Evolutionary conservation across 2,329 filamentous ascomycete species (phyloP).

Genomic region (Arachnopeziza araneosa): DNA sequence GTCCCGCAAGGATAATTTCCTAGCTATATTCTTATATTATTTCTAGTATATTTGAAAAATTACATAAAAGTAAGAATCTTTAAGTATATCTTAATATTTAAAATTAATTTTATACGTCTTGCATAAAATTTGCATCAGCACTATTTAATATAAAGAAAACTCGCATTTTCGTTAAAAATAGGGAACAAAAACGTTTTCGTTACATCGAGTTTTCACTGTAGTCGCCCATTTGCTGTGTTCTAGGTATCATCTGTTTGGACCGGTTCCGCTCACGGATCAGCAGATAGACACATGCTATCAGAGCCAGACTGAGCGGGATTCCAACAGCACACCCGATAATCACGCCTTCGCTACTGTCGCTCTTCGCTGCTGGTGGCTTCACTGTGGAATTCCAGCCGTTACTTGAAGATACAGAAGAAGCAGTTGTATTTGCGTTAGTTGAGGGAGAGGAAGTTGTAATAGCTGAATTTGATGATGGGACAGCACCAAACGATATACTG

Average conservation of each 20-base stretch:
- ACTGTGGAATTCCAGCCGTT: neutral
- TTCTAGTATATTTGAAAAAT: too few relatives aligned
- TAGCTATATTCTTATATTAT: too few relatives aligned
- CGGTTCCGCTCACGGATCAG: neutral
- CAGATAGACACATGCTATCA: neutral
- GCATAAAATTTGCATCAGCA: too few relatives aligned
- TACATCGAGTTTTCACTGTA: too few relatives aligned
- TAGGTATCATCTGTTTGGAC: neutral
- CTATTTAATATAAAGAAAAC: too few relatives aligned
- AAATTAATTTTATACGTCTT: too few relatives aligned
- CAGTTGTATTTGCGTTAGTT: neutral
- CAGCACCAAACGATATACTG: neutral
- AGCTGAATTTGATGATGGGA: neutral
- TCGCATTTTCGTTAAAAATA: too few relatives aligned
- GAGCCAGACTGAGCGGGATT: constrained; percentile 4
- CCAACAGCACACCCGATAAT: constrained; percentile 13
- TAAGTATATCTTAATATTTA: too few relatives aligned
- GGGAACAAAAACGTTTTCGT: too few relatives aligned
- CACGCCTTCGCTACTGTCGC: neutral
- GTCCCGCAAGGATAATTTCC: too few relatives aligned
- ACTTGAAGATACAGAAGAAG: neutral
- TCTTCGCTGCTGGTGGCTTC: neutral
- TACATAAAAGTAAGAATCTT: too few relatives aligned
- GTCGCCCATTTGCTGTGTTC: neutral
- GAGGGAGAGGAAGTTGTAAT: neutral